These are phyloP conservation scores for Phytophthora nicotianae DNA, from an alignment of 352 stramenopile species.

Conservation along the genomic window DNA sequence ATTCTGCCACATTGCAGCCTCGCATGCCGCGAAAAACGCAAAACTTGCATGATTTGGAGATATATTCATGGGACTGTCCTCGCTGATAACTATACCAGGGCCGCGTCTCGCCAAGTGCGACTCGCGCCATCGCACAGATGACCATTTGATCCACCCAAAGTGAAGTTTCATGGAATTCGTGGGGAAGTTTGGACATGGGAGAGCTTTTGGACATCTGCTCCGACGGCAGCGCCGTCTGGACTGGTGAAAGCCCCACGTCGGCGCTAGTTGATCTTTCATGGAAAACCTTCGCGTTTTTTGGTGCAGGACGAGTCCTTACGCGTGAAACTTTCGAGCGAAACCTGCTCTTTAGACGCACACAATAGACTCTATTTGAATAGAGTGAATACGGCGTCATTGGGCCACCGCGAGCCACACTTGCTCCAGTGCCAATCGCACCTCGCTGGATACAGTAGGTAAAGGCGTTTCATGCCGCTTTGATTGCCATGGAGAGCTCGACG, in stretches of 20 bases:
- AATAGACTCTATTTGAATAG: not conserved
- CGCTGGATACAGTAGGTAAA: constrained; percentile 24
- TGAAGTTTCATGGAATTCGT: constrained; percentile 31
- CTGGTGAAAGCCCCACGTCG: constrained; percentile 8
- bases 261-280: constrained; percentile 13
- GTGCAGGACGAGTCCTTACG: constrained; percentile 1
- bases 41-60: constrained; percentile 12
- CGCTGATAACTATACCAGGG: not conserved
- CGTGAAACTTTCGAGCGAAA: constrained; percentile 17
- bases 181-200: constrained; percentile 25
- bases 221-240: constrained; percentile 7
- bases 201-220: constrained; percentile 28
- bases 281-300: constrained; percentile 9
- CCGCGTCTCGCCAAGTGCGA: constrained; percentile 3
- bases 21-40: constrained; percentile 11
- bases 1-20: constrained; percentile 12
- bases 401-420: not conserved
- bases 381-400: not conserved
- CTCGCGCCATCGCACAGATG: constrained; percentile 25
- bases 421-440: constrained; percentile 14
- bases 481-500: constrained; percentile 29
- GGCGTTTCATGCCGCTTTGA: constrained; percentile 18
- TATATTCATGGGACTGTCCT: constrained; percentile 15
- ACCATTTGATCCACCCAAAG: constrained; percentile 2
- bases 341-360: constrained; percentile 11